Evolutionary conservation across 2,329 filamentous ascomycete genomes (phyloP), one percentile per base, ranked within the genome.

Genomic region (Arthrobotrys entomopaga): DNA sequence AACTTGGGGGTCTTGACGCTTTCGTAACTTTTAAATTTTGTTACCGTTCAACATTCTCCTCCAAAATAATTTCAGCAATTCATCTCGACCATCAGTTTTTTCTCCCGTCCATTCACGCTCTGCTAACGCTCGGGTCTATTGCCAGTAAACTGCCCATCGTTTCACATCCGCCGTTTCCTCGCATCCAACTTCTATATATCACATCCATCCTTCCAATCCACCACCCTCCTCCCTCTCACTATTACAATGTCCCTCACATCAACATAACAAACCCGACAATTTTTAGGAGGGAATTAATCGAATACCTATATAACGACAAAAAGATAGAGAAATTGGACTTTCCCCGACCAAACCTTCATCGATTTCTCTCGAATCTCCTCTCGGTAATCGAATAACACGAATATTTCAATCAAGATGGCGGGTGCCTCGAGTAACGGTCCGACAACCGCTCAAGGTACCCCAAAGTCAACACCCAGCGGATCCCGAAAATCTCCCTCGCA

Each of bases 361-460:
- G 43, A 19, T 56, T 29, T 40, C 60, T 7, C 24, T 40, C 53
- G 13, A 57, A 43, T 49, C 38, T 43, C 40, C 6, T 56, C 61
- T 46, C 42, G 43, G 49, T 61, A 61, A 73, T 66, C 66, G 69
- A 56, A 46, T 20, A 11, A 50, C 24, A 61, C 69, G 40, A 73
- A 46, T 54, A 26, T 26, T 26, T 60, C 40, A 38, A 52, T 29
- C 60, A 73, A 46, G 38, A 72, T 75, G 75, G 66, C 72, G 69
- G 65, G 75, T 74, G 56, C 75, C 72, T 63, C 61, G 67, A 60
- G 60, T 66, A 75, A 65, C 53, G 64, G 74, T 74, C 76, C 76
- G 66, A 70, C 77, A 64, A 72, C 76, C 66, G 50, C 66, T 77
- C 73, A 77, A 65, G 70, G 77, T 67, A 78, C 77, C 60, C 77